Evolutionary conservation across 768 basidiomycete genomes (phyloP).

Genomic region (Boletus barrowsii): DNA sequence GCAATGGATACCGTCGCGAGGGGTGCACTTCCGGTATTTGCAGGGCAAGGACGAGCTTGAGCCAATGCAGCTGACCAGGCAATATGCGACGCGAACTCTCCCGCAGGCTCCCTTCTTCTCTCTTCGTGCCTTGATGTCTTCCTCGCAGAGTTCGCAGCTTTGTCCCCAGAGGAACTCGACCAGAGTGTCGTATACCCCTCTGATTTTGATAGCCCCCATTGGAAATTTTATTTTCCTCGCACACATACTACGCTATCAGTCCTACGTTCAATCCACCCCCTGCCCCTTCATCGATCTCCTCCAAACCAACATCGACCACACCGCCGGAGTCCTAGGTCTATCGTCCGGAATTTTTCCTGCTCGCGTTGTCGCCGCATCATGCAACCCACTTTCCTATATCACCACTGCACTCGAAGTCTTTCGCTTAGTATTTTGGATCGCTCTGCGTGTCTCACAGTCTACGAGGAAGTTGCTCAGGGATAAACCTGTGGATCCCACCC

Average conservation of each 20-base stretch:
- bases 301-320: constrained; percentile 32
- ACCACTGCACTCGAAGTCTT: constrained; percentile 44
- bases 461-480: constrained; percentile 22
- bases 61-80: constrained; percentile 38
- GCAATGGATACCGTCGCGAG: constrained; percentile 1
- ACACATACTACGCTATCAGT: constrained; percentile 53
- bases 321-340: constrained; percentile 45
- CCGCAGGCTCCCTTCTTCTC: constrained; percentile 43
- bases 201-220: constrained; percentile 41
- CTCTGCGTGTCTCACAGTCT: constrained; percentile 39
- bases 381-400: constrained; percentile 39
- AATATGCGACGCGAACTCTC: constrained; percentile 40
- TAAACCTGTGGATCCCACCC: constrained; percentile 18
- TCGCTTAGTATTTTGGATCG: constrained; percentile 52
- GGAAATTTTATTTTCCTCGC: constrained; percentile 47
- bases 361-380: constrained; percentile 47
- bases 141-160: constrained; percentile 43
- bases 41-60: constrained; percentile 39
- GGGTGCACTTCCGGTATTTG: constrained; percentile 47
- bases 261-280: constrained; percentile 32
- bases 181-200: constrained; percentile 37
- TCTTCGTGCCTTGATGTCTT: constrained; percentile 51
- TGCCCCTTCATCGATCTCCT: constrained; percentile 29
- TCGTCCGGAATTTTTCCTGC: constrained; percentile 58
- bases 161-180: constrained; percentile 37